Conservation (phyloP, 2,329 filamentous ascomycete genomes). For the Hymenoscyphus infarciens region DNA sequence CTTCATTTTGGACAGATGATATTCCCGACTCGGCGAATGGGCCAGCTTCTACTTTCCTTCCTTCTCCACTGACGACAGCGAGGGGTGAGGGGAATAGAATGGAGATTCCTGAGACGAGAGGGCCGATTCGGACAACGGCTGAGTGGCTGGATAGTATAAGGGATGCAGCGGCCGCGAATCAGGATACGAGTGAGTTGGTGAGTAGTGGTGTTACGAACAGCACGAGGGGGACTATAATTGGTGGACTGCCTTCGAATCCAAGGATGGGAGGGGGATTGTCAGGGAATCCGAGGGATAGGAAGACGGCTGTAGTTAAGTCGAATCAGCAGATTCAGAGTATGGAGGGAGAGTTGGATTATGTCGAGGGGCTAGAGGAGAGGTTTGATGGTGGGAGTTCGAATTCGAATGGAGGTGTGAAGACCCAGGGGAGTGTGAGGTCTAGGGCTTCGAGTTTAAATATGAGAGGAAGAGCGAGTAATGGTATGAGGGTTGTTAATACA, state of each 20-base stretch:
- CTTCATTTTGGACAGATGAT: slow-evolving; percentile 32
- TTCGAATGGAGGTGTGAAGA: no score
- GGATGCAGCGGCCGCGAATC: neutral
- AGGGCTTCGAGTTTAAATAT: neutral
- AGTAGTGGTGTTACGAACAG: neutral
- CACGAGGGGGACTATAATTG: neutral
- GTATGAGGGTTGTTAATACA: neutral
- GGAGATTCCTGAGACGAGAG: slow-evolving; percentile 15
- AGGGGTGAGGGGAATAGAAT: slow-evolving; percentile 6
- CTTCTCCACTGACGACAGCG: slow-evolving; percentile 12
- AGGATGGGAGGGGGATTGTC: neutral
- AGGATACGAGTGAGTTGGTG: neutral
- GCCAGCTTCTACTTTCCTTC: neutral
- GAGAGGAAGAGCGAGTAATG: neutral
- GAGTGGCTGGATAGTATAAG: slow-evolving; percentile 18
- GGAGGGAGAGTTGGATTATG: neutral
- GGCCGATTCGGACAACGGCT: slow-evolving; percentile 19
- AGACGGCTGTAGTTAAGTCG: neutral
- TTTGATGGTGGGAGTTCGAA: no score
- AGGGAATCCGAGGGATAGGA: neutral
- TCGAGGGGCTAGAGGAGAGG: neutral
- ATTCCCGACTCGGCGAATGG: slow-evolving; percentile 11
- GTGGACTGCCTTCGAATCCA: neutral
- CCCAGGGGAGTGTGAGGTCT: neutral
- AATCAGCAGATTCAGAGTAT: neutral